Evolutionary conservation across 169 alveolate genomes (phyloP), one percentile per base, ranked within the genome.

Genomic region (Eimeria necatrix): DNA sequence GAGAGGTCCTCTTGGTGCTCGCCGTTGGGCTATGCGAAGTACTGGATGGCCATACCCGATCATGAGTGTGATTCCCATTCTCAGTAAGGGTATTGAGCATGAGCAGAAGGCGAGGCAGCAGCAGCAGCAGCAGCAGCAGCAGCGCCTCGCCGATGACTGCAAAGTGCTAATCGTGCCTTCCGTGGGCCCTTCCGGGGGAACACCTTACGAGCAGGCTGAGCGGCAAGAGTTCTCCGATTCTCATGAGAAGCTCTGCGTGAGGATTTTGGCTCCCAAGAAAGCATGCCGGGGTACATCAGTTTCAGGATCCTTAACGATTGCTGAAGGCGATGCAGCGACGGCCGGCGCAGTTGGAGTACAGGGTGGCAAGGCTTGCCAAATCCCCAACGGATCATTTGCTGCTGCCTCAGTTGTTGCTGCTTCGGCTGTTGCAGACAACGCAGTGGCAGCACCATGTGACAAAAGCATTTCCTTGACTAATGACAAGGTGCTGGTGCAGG

Each of bases 31-130:
- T 32, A 6, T 78, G 87, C 59, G 87, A 20, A 41, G 68, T 51
- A 59, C 60, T 4, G 56, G 84, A 20, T 78, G 64, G 10, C 87
- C 87, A 4, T 41, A 22, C 14, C 87, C 87, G 24, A 16, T 78
- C 10, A 78, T 78, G 14, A 41, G 59, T 6, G 16, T 32, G 46
- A 32, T 78, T 32, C 87, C 87, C 26, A 20, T 78, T 32, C 49
- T 78, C 87, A 18, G 26, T 10, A 78, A 49, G 64, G 87, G 87
- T 26, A 20, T 78, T 41, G 87, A 78, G 61, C 64, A 78, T 4
- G 87, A 78, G 68, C 64, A 20, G 68, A 59, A 78, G 24, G 16
- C 56, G 14, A 73, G 84, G 3, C 46, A 78, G 68, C 87, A 48
- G 22, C 68, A 0, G 56, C 32, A 78, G 60, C 64, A 49, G 87